Percentiles rank a stretch among this genome's conserved stretches.
These are phyloP conservation scores for Candida freyschussii DNA, from an alignment of 1,139 yeast genomes.

Conservation along the genomic window DNA sequence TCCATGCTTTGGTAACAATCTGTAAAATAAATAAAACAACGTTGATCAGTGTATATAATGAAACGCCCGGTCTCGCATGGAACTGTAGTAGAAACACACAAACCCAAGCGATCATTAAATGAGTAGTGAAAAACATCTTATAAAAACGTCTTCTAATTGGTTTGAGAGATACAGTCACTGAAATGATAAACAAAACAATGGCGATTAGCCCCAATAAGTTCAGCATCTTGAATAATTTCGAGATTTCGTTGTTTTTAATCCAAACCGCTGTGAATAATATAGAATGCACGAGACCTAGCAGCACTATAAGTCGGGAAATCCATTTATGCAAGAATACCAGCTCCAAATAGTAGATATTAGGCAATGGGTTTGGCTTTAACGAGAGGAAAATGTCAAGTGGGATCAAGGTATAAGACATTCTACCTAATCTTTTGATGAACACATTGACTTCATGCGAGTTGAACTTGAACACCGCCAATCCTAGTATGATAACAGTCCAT, in stretches of 20 bases:
- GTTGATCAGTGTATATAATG: conserved; percentile 45
- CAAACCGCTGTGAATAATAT: conserved; percentile 49
- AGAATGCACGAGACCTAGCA: conserved; percentile 52
- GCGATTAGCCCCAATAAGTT: conserved; percentile 65
- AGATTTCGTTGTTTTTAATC: conserved; percentile 32
- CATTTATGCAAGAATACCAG: conserved; percentile 83
- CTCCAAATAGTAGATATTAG: conserved; percentile 63
- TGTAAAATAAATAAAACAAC: conserved; percentile 43
- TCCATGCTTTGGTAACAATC: conserved; percentile 27
- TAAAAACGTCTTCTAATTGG: conserved; percentile 53
- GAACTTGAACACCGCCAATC: conserved; percentile 27
- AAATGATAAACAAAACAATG: conserved; percentile 36
- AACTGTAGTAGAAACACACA: conserved; percentile 52
- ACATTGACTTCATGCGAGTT: conserved; percentile 23
- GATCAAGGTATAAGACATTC: conserved; percentile 65
- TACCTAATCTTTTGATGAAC: conserved; percentile 50
- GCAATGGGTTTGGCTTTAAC: conserved; percentile 72
- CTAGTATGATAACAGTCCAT: conserved; percentile 33
- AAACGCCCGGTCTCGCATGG: conserved; percentile 78
- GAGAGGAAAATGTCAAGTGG: conserved; percentile 70
- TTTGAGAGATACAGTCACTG: conserved; percentile 52
- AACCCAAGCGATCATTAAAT: conserved; percentile 64
- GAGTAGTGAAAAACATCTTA: conserved; percentile 57
- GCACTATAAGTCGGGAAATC: conserved; percentile 65
- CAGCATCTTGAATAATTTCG: conserved; percentile 38